These are phyloP conservation scores for Candida boleticola DNA, from an alignment of 805 yeast genomes.

Conservation along the genomic window DNA sequence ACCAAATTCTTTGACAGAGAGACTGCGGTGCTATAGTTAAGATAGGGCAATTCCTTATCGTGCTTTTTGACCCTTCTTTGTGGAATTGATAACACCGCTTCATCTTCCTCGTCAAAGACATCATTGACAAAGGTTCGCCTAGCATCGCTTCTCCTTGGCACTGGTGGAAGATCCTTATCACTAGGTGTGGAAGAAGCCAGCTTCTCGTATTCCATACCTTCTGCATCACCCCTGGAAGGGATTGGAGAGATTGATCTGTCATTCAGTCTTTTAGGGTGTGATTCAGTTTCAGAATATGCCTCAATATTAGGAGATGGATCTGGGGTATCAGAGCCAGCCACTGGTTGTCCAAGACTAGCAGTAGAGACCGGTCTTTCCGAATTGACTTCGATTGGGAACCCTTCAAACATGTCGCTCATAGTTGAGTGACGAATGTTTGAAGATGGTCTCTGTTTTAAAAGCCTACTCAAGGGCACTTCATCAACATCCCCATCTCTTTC, in stretches of 20 bases:
- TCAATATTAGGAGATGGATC: neutral
- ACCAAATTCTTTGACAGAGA: neutral
- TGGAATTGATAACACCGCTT: neutral
- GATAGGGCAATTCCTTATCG: neutral
- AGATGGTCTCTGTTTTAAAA: neutral
- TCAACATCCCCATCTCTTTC: neutral
- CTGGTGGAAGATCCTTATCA: no score
- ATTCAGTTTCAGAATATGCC: no score
- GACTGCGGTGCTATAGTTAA: neutral
- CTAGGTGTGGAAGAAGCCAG: no score
- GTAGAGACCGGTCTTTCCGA: neutral
- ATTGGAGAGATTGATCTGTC: neutral
- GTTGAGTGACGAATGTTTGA: neutral
- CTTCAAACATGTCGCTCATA: constrained; percentile 1
- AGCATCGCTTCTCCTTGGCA: no score
- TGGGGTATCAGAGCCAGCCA: neutral
- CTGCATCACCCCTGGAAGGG: no score
- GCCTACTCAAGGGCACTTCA: neutral
- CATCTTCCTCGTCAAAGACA: neutral
- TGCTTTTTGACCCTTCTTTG: neutral
- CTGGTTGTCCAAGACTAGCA: no score
- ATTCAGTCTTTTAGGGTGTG: no score
- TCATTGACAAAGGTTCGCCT: no score
- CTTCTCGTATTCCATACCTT: no score
- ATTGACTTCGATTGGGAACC: neutral